Base-by-base conservation (phyloP, 495 filamentous ascomycete genomes). In the Sordaria brevicollis region DNA sequence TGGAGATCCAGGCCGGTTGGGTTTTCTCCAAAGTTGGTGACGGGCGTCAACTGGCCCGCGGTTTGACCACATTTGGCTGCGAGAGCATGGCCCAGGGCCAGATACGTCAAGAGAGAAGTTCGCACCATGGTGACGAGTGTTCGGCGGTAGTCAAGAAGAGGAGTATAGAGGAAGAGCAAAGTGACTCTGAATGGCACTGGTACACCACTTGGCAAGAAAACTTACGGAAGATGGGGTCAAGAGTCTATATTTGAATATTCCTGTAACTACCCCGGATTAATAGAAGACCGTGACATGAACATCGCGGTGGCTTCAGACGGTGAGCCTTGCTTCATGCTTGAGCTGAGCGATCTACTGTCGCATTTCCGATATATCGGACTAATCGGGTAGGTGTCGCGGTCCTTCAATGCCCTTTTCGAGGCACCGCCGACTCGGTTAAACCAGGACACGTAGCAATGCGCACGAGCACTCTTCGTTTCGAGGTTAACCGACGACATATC, bases 1-100 rank as follows among this genome's bases (percentile, higher is more conserved):
- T 76, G 62, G 67, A 85, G 78, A n/a, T 75, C 72, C n/a, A 83
- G 71, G 36, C 77, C 74, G 11, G 77, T 80, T 8, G 83, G 83
- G 71, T 84, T 83, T 25, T 76, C 72, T 0, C 82, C 81, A 69
- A 74, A 80, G 41, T 67, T 34, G 9, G 66, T 67, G 25, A 77
- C 66, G 25, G 70, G 67, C 15, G 70, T 72, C 57, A 76, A 70
- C 17, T 43, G 39, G 6, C 37, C 37, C 9, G 71, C 69, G 31
- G 36, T 35, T 21, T 21, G 31, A 17, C 49, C 65, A 19, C 65
- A 36, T 43, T 68, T 43, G 17, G 65, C 36, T 35, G 69, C 62
- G 17, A 70, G 17, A 5, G 29, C 65, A 54, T 29, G 25, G 66
- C 41, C 66, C 17, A 62, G 68, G 49, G 70, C 70, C 29, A 67